These are phyloP conservation scores for Colletotrichum ledebouriae DNA, from an alignment of 2,329 filamentous ascomycete species.

Conservation along the genomic window DNA sequence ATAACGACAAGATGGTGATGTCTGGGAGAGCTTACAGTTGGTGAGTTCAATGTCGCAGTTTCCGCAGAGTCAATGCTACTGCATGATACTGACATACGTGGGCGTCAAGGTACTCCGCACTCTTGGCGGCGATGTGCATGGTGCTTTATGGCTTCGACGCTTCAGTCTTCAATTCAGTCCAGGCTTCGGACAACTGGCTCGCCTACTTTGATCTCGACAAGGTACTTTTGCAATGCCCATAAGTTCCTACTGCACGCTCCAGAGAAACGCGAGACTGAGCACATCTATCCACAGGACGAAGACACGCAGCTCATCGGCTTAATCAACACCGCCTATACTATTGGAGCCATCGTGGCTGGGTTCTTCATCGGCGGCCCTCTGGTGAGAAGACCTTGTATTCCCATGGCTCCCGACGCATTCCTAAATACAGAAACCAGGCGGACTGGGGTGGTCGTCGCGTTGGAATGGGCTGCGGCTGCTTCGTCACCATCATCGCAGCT, in stretches of 20 bases:
- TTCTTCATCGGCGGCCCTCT: conserved; percentile 77
- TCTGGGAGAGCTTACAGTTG: conserved; percentile 26
- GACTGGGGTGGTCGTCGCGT: conserved; percentile 70
- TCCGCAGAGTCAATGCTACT: too few species aligned
- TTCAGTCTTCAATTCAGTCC: conserved; percentile 79
- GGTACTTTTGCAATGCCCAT: neutral
- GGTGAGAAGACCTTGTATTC: conserved; percentile 48
- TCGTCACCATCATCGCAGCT: conserved; percentile 73
- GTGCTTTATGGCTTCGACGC: conserved; percentile 70
- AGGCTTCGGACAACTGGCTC: conserved; percentile 76
- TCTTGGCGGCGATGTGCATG: conserved; percentile 80
- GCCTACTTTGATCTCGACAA: conserved; percentile 69
- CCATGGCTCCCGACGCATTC: accelerated
- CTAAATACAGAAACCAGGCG: conserved; percentile 49
- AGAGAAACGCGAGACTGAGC: neutral
- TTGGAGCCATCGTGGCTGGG: conserved; percentile 78
- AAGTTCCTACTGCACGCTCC: neutral
- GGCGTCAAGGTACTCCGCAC: conserved; percentile 66
- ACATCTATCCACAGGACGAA: conserved; percentile 45
- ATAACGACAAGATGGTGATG: conserved; percentile 24
- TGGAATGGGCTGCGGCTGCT: conserved; percentile 72
- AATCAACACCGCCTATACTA: conserved; percentile 78
- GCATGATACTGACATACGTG: neutral
- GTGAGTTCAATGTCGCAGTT: neutral
- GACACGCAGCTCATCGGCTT: conserved; percentile 61